Base-by-base conservation (phyloP, 805 yeast species). In the Candida arabinofermentans region DNA sequence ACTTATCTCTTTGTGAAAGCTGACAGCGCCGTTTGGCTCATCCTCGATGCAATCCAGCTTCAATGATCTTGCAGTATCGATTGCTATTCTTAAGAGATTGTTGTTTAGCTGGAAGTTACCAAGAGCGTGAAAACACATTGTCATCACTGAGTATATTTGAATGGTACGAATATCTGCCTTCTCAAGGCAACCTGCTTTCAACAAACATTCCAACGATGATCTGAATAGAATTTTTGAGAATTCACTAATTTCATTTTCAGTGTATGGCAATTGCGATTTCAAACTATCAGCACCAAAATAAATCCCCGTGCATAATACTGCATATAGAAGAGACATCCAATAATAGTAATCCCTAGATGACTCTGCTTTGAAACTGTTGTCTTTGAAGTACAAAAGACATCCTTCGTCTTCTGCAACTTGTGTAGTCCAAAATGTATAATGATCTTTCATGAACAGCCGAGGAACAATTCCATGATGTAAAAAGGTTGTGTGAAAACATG, bases 281-380 rank as follows among this genome's bases (percentile, higher is more conserved):
- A 53, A 34, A 13, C 47, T 44, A n/a, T 50, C 57, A 6, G 37
- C 43, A 2, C 58, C 57, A 40, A 51, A 54, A 34, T 46, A 50
- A 12, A 50, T 33, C 3, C 60, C 60, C 1, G 55, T 44, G 13
- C 55, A 50, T 2, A 56, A 38, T 12, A 50, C 47, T 9, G 57
- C 48, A 35, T 54, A 53, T 30, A 45, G 51, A 2, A 54, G 44
- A 2, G 60, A 46, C 49, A 56, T 49, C 60, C 59, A 54, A 37
- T 50, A 56, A 30, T 53, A 50, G 21, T 54, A 53, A 34, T 56
- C 58, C 35, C 42, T 37, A 2, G 49, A 27, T 5, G 51, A 43
- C 23, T 33, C 30, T 1, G 18, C 13, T 22, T 50, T 53, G 27
- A 51, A 30, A 12, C 30, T 34, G 34, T 43, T 43, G 8, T 41